phyloP scores from a whole-genome alignment of 495 filamentous ascomycete species.

The Hamigera avellanea region DNA sequence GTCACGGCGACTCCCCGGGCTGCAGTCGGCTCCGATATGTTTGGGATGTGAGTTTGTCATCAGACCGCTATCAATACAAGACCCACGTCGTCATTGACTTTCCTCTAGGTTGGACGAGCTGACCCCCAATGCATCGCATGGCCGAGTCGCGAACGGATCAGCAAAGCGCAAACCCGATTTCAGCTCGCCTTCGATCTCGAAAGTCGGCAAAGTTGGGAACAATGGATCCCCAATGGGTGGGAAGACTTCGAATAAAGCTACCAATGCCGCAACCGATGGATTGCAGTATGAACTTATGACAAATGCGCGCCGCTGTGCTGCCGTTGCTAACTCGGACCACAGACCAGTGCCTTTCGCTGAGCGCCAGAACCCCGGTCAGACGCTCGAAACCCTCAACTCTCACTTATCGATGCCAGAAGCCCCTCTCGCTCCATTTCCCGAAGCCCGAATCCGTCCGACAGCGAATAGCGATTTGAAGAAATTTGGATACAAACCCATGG shows the following conservation, averaged over 20 bases:
- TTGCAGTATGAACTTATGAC: constrained; percentile 17
- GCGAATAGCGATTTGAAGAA: constrained; percentile 81
- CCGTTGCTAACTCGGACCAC: not conserved
- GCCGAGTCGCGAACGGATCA: constrained; percentile 27
- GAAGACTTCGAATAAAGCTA: constrained; percentile 11
- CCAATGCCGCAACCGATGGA: constrained; percentile 14
- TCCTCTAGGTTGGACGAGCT: constrained; percentile 60
- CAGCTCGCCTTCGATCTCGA: constrained; percentile 42
- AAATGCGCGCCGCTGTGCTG: not conserved
- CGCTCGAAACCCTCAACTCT: constrained; percentile 69
- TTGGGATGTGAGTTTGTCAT: constrained; percentile 58
- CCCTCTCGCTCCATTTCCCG: constrained; percentile 57
- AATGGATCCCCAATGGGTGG: constrained; percentile 19
- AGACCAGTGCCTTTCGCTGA: constrained; percentile 54
- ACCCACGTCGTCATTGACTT: not conserved
- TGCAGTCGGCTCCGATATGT: constrained; percentile 54
- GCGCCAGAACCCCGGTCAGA: constrained; percentile 65
- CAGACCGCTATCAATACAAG: constrained; percentile 1
- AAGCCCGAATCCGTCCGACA: constrained; percentile 69
- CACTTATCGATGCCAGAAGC: constrained; percentile 58
- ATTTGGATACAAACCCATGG: constrained; percentile 80
- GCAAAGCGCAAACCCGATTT: constrained; percentile 54
- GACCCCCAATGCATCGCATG: constrained; percentile 57
- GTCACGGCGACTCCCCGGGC: constrained; percentile 53
- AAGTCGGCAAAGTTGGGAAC: constrained; percentile 33